phyloP scores from a whole-genome alignment of 176 grass and related monocot species.

The Thalia dealbata region DNA sequence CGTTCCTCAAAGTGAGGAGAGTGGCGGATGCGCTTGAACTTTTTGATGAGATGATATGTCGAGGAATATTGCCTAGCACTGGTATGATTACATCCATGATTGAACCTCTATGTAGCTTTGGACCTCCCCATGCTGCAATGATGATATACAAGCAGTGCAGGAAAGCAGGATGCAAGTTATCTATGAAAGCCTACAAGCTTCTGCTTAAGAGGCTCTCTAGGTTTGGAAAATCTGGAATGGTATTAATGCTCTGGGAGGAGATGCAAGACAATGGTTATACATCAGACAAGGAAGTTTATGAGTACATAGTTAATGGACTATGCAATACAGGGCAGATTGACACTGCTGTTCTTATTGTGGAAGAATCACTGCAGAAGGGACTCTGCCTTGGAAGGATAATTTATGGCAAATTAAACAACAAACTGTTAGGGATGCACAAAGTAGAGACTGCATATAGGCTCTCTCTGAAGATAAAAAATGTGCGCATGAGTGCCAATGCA shows the following conservation, averaged over 20 bases:
- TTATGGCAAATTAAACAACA: constrained; percentile 77
- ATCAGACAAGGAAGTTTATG: constrained; percentile 66
- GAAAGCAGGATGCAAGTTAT: constrained; percentile 66
- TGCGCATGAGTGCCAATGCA: constrained; percentile 37
- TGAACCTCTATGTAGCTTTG: constrained; percentile 58
- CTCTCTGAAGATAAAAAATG: constrained; percentile 54
- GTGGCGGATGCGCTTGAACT: constrained; percentile 78
- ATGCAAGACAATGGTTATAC: constrained; percentile 53
- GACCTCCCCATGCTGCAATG: constrained; percentile 71
- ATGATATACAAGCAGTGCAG: constrained; percentile 69
- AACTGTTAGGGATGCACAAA: constrained; percentile 73
- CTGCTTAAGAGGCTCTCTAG: constrained; percentile 68
- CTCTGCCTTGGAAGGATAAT: constrained; percentile 54
- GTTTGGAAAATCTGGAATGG: constrained; percentile 63
- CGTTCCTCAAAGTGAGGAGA: constrained; percentile 49
- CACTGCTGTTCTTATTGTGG: constrained; percentile 59
- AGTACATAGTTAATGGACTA: constrained; percentile 81
- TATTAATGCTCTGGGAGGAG: constrained; percentile 76
- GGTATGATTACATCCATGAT: constrained; percentile 67
- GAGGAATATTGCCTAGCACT: constrained; percentile 50
- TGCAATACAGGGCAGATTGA: constrained; percentile 85
- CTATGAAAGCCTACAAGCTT: constrained; percentile 81
- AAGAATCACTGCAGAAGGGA: constrained; percentile 63
- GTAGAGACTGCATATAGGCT: constrained; percentile 69
- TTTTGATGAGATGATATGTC: constrained; percentile 60